These are phyloP conservation scores for Pichia ethanolica DNA, from an alignment of 805 yeast genomes.

Conservation along the genomic window DNA sequence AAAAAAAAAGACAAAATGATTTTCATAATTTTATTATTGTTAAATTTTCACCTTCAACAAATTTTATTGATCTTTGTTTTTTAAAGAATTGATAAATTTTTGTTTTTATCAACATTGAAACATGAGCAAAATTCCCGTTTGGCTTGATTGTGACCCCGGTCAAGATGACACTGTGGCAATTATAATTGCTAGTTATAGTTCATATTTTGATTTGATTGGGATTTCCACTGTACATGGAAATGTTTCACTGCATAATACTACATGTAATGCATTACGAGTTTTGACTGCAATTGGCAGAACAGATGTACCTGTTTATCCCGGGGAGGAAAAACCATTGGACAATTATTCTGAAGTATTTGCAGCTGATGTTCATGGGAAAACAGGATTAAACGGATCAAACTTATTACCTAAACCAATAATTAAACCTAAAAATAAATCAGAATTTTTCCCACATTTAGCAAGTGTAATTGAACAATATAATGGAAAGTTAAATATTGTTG, in stretches of 20 bases:
- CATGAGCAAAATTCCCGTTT: constrained; percentile 45
- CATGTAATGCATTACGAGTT: constrained; percentile 60
- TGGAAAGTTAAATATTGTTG: constrained; percentile 51
- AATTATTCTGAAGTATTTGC: constrained; percentile 43
- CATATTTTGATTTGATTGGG: constrained; percentile 53
- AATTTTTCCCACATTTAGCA: constrained; percentile 21
- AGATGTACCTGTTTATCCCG: constrained; percentile 60
- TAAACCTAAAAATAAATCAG: constrained; percentile 11
- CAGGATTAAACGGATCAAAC: constrained; percentile 73
- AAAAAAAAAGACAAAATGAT: too few species aligned
- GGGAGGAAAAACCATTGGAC: constrained; percentile 51
- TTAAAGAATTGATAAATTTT: too few species aligned
- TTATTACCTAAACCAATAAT: constrained; percentile 45
- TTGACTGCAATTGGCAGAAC: constrained; percentile 49
- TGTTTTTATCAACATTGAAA: too few species aligned
- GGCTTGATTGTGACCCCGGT: constrained; percentile 93
- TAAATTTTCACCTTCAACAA: too few species aligned
- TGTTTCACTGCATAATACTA: constrained; percentile 55
- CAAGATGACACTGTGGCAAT: constrained; percentile 83
- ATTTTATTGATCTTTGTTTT: too few species aligned
- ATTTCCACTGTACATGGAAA: constrained; percentile 75
- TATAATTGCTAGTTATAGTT: constrained; percentile 52
- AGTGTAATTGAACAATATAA: constrained; percentile 25
- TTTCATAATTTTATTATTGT: too few species aligned
- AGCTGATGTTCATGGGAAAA: constrained; percentile 59